These are phyloP conservation scores for Echium plantagineum DNA, from an alignment of 257 asterid genomes.

Conservation along the genomic window DNA sequence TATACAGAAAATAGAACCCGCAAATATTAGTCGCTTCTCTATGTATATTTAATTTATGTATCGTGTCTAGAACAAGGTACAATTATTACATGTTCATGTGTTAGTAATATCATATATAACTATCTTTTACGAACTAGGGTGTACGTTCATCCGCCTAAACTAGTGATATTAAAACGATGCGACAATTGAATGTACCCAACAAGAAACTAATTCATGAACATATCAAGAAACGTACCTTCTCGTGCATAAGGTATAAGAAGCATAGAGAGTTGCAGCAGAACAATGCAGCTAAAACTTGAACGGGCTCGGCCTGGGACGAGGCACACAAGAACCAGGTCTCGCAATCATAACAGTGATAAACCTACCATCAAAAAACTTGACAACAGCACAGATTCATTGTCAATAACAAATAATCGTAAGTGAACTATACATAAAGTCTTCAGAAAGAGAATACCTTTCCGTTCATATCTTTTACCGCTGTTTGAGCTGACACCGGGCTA, in stretches of 20 bases:
- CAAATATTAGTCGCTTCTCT: too few species aligned
- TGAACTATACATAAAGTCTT: not conserved
- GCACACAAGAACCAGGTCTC: slow-evolving; percentile 36
- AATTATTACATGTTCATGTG: too few species aligned
- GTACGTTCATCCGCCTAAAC: too few species aligned
- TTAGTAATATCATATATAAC: too few species aligned
- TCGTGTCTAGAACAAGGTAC: too few species aligned
- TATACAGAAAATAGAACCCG: too few species aligned
- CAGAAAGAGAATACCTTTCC: slow-evolving; percentile 29
- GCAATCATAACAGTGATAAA: slow-evolving; percentile 35
- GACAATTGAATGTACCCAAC: too few species aligned
- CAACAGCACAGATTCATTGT: slow-evolving; percentile 8
- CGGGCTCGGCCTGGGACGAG: slow-evolving; percentile 17
- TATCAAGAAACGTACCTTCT: too few species aligned
- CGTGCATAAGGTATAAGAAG: not conserved
- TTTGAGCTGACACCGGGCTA: slow-evolving; percentile 26
- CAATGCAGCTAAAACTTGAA: slow-evolving; percentile 30
- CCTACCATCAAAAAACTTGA: slow-evolving; percentile 44
- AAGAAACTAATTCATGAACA: too few species aligned
- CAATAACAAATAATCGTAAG: not conserved
- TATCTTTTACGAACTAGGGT: too few species aligned
- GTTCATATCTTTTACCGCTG: slow-evolving; percentile 38
- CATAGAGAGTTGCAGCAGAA: not conserved
- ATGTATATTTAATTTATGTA: too few species aligned
- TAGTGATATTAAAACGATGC: too few species aligned